Percentiles rank a stretch among this genome's conserved stretches.
Conservation (phyloP, 176 grass and related monocot species). For the Eragrostis nindensis region DNA sequence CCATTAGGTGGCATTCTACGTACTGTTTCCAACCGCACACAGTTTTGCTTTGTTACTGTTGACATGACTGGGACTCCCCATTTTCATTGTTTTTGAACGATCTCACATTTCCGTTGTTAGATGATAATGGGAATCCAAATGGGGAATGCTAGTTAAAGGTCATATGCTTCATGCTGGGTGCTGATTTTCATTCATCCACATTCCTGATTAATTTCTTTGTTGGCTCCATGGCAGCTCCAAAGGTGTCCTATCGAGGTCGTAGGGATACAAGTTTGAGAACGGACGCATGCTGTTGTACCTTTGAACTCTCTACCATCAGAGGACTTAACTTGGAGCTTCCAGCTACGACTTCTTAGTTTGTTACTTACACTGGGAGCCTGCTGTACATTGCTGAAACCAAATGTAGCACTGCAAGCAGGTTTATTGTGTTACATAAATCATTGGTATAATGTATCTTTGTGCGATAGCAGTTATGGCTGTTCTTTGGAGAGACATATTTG, state of each 20-base stretch:
- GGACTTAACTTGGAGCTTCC: not conserved
- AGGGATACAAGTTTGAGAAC: not conserved
- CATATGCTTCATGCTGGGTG: not conserved
- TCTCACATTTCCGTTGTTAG: not conserved
- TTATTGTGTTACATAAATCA: not conserved
- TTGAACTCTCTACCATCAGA: not conserved
- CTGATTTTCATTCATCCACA: not conserved
- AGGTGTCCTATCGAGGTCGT: slow-evolving; percentile 86
- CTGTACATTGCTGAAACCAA: not conserved
- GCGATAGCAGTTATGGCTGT: not conserved
- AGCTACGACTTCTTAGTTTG: not conserved
- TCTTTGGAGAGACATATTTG: not conserved
- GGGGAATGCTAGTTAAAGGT: not conserved
- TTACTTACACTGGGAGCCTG: not conserved
- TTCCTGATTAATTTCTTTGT: not conserved
- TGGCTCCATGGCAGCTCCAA: slow-evolving; percentile 65
- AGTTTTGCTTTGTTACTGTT: not conserved
- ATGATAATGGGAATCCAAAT: not conserved
- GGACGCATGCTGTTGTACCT: not conserved
- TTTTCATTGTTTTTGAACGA: not conserved
- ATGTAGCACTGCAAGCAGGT: too few relatives aligned
- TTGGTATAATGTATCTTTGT: not conserved
- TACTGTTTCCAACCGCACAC: not conserved
- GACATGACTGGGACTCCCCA: not conserved
- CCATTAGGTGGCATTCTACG: not conserved